Evolutionary conservation across 495 filamentous ascomycete species (phyloP).

Genomic region (Aspergillus baeticus): DNA sequence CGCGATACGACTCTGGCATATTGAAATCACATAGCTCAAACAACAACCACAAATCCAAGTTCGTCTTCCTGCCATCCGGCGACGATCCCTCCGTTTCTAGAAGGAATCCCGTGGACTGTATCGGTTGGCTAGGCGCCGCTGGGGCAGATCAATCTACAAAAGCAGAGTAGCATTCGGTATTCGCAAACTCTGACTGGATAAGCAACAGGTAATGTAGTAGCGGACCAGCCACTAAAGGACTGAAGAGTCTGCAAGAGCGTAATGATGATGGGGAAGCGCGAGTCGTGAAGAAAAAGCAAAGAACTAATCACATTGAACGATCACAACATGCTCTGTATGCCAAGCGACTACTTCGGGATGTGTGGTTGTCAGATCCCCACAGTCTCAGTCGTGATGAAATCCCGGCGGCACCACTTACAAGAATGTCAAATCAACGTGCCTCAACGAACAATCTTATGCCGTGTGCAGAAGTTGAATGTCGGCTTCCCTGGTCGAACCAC

Average conservation of each 20-base stretch:
- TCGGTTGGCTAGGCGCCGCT: background rate
- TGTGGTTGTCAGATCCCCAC: too few relatives aligned
- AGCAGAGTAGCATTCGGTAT: background rate
- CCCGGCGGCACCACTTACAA: background rate
- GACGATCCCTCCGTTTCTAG: background rate
- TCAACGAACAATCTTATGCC: too few relatives aligned
- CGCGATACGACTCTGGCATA: background rate
- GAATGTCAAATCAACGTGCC: background rate
- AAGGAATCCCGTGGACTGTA: background rate
- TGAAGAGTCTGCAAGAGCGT: background rate
- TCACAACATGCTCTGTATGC: background rate
- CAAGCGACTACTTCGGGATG: background rate
- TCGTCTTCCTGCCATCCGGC: background rate
- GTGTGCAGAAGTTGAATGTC: too few relatives aligned
- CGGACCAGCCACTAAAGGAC: background rate
- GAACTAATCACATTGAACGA: background rate
- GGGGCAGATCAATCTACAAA: background rate
- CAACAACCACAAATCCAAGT: background rate
- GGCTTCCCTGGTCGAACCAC: too few relatives aligned
- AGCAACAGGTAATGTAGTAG: background rate
- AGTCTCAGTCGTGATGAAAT: background rate
- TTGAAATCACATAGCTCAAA: background rate
- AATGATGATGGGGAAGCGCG: background rate
- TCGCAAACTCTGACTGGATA: background rate
- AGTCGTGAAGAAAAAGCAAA: conserved; percentile 6